Base-by-base conservation (phyloP, 2,329 filamentous ascomycete species). In the Endothia cerciana region DNA sequence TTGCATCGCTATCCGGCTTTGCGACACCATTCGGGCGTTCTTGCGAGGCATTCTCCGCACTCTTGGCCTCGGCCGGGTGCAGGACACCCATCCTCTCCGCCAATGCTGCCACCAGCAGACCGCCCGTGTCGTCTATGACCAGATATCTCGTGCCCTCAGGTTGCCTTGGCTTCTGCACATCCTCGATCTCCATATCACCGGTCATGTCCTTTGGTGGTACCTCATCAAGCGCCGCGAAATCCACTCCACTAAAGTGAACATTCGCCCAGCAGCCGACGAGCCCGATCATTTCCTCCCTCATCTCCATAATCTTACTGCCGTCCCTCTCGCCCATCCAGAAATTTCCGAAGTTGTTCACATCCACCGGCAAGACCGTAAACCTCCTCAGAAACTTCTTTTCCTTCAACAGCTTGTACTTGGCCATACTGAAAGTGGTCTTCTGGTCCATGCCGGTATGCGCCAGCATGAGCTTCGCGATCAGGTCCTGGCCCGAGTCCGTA, bases 331-430 rank as follows among this genome's bases (percentile, higher is more conserved):
- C 83, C 60, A 97, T 79, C 73, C 94, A 83, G 82, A 91, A 96
- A 71, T 93, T 87, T 25, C 89, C 88, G 68, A 98, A 81, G 69
- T 88, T 84, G 0, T 89, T 84, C 17, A 96, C 88, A 73, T 97
- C 93, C 71, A 98, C 80, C 0, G 94, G 94, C 61, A 97, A 77
- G 1, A 95, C 87, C 0, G 91, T 92, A 74, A 99, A 98, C 15
- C 93, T 85, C 72, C 91, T 89, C 69, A 98, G 85, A 76, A 97
- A 98, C 78, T 99, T 99, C 75, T 90, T 94, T 70, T 92, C 91
- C 81, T 99, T 99, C 56, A 97, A 84, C 22, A 98, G 82, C 73
- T 95, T 97, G 79, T 99, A 99, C 77, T 99, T 99, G 53, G 94
- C 94, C 65, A 97, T 82, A 2, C 93, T 96, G 74, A 96, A 99